Percentiles rank a stretch among this genome's conserved stretches.
Evolutionary conservation across 2,329 filamentous ascomycete genomes (phyloP).

Genomic region (Phialophora chinensis): DNA sequence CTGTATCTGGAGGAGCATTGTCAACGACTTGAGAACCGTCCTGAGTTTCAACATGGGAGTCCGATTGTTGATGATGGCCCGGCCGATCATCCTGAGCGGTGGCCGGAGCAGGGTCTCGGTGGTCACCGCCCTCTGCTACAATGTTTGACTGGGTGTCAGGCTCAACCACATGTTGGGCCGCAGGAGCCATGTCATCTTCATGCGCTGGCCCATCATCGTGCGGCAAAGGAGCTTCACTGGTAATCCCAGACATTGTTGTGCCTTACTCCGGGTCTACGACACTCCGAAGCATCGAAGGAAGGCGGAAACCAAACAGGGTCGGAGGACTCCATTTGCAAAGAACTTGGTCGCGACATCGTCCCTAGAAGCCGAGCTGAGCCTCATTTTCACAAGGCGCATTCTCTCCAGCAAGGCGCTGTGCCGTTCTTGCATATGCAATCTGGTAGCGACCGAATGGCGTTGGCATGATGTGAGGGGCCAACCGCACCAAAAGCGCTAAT

Average conservation of each 20-base stretch:
- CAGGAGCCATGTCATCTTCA: background rate
- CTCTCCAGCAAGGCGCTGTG: background rate
- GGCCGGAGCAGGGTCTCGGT: background rate
- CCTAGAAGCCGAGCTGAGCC: background rate
- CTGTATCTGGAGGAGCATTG: background rate
- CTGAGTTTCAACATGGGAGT: background rate
- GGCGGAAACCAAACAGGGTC: background rate
- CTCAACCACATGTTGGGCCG: background rate
- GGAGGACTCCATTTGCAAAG: background rate
- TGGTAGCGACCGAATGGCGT: background rate
- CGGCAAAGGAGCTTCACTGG: background rate
- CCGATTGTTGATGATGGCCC: background rate
- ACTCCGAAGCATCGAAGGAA: background rate
- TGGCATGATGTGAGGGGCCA: background rate
- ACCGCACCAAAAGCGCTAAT: background rate
- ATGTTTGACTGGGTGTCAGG: background rate
- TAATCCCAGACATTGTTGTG: background rate
- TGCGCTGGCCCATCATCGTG: background rate
- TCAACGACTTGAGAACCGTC: background rate
- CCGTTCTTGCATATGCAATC: background rate
- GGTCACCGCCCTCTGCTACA: background rate
- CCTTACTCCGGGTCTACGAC: background rate
- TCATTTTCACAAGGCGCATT: slow-evolving; percentile 1
- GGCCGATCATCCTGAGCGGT: background rate
- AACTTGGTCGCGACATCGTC: background rate